A percentile compares a stretch with the other conserved stretches of the same genome.
phyloP scores from a whole-genome alignment of 768 basidiomycete species.

The Hebeloma cylindrosporum region DNA sequence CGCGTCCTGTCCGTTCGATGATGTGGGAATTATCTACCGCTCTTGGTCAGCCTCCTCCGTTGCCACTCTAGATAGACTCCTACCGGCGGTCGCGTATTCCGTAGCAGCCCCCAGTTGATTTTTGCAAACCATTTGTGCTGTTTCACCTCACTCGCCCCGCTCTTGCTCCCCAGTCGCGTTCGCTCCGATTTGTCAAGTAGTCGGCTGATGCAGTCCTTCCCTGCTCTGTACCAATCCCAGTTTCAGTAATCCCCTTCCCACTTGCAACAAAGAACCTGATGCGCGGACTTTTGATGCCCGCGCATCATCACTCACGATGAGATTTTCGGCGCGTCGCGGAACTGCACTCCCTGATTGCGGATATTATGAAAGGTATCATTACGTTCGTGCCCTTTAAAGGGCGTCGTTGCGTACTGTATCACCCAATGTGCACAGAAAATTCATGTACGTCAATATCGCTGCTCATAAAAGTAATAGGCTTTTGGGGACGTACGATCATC shows the following conservation, averaged over 20 bases:
- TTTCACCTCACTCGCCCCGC: constrained; percentile 98
- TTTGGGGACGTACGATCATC: constrained; percentile 80
- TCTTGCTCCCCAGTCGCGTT: constrained; percentile 84
- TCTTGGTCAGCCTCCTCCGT: constrained; percentile 21
- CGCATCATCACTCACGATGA: constrained; percentile 37
- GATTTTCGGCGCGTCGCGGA: constrained; percentile 83
- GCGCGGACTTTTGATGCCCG: constrained; percentile 29
- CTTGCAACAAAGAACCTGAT: constrained; percentile 17
- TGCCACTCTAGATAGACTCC: constrained; percentile 30
- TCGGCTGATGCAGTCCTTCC: constrained; percentile 85
- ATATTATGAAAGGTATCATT: constrained; percentile 97
- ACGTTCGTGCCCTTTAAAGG: constrained; percentile 95
- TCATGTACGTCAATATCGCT: constrained; percentile 39
- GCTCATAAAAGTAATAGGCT: constrained; percentile 29
- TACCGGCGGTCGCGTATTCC: constrained; percentile 92
- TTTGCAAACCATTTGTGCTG: constrained; percentile 98
- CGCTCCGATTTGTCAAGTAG: constrained; percentile 91
- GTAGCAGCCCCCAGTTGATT: constrained; percentile 94
- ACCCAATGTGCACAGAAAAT: constrained; percentile 18
- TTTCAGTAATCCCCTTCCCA: constrained; percentile 28
- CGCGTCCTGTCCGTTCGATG: constrained; percentile 77
- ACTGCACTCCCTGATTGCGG: constrained; percentile 79
- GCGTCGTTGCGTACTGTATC: constrained; percentile 91
- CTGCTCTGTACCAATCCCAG: constrained; percentile 51
- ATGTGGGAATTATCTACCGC: constrained; percentile 74